phyloP scores from a whole-genome alignment of 2,329 filamentous ascomycete species.

The Verticillium zaregamsianum region DNA sequence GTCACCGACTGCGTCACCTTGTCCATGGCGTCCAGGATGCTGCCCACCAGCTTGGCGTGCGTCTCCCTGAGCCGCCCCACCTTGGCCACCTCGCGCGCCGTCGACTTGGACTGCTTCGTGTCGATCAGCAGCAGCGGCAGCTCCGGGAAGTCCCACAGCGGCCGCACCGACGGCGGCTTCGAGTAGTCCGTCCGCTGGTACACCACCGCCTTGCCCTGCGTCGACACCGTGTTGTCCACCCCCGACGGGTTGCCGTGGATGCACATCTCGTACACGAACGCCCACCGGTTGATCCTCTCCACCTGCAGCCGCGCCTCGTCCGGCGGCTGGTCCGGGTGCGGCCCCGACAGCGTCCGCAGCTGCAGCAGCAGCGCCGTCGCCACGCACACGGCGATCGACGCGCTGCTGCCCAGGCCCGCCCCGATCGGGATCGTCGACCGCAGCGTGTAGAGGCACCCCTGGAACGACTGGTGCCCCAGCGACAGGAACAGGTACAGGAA shows the following conservation, averaged over 20 bases:
- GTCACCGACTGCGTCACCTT: slow-evolving; percentile 56
- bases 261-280: slow-evolving; percentile 94
- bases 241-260: slow-evolving; percentile 97
- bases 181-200: slow-evolving; percentile 78
- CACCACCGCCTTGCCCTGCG: slow-evolving; percentile 89
- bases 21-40: slow-evolving; percentile 83
- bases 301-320: slow-evolving; percentile 87
- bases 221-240: slow-evolving; percentile 93
- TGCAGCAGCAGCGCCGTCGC: slow-evolving; percentile 81
- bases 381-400: slow-evolving; percentile 88
- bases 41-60: slow-evolving; percentile 73
- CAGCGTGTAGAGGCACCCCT: slow-evolving; percentile 82
- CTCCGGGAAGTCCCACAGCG: slow-evolving; percentile 85
- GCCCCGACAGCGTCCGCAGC: slow-evolving; percentile 80
- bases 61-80: slow-evolving; percentile 67
- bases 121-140: slow-evolving; percentile 86
- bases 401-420: slow-evolving; percentile 87
- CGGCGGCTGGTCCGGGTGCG: slow-evolving; percentile 84
- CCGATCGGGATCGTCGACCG: slow-evolving; percentile 92
- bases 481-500: slow-evolving; percentile 94
- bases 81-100: slow-evolving; percentile 79
- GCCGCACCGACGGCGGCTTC: slow-evolving; percentile 70
- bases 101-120: slow-evolving; percentile 83
- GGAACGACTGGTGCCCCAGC: slow-evolving; percentile 72
- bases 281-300: slow-evolving; percentile 96